Evolutionary conservation across 768 basidiomycete genomes (phyloP).

Genomic region (Russula foetens): DNA sequence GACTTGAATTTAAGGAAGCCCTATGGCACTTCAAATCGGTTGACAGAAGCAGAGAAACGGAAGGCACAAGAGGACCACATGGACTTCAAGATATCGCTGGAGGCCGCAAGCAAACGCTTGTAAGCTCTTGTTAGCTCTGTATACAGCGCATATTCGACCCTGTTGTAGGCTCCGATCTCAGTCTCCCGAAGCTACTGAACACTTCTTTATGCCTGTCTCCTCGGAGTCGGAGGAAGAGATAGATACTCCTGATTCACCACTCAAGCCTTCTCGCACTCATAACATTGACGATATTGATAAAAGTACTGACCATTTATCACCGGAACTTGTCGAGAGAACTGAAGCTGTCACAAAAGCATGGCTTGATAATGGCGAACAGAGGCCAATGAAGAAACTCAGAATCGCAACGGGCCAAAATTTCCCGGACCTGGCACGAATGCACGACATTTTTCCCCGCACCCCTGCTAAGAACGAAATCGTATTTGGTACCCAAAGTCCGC

Average conservation of each 20-base stretch:
- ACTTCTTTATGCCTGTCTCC: slow-evolving; percentile 6
- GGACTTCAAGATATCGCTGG: slow-evolving; percentile 5
- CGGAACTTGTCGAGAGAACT: background rate
- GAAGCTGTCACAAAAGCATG: slow-evolving; percentile 1
- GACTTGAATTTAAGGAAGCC: background rate
- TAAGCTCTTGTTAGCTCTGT: background rate
- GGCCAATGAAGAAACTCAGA: slow-evolving; percentile 15
- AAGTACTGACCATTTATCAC: background rate
- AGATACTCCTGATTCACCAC: slow-evolving; percentile 3
- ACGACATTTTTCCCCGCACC: background rate
- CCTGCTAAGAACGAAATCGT: background rate
- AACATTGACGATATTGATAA: background rate
- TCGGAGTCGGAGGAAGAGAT: slow-evolving; percentile 1
- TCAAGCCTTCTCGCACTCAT: background rate
- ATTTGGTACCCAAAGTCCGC: slow-evolving; percentile 9
- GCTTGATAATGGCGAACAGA: slow-evolving; percentile 7
- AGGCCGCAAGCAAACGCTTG: background rate
- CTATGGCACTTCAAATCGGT: background rate
- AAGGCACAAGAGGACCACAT: slow-evolving; percentile 4
- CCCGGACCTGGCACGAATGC: background rate
- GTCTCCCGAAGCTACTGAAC: background rate
- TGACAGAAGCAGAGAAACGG: slow-evolving; percentile 1
- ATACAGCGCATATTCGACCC: background rate
- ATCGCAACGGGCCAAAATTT: background rate
- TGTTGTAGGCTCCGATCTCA: background rate